phyloP scores from a whole-genome alignment of 2,329 filamentous ascomycete genomes.

The Aureobasidium sp. region DNA sequence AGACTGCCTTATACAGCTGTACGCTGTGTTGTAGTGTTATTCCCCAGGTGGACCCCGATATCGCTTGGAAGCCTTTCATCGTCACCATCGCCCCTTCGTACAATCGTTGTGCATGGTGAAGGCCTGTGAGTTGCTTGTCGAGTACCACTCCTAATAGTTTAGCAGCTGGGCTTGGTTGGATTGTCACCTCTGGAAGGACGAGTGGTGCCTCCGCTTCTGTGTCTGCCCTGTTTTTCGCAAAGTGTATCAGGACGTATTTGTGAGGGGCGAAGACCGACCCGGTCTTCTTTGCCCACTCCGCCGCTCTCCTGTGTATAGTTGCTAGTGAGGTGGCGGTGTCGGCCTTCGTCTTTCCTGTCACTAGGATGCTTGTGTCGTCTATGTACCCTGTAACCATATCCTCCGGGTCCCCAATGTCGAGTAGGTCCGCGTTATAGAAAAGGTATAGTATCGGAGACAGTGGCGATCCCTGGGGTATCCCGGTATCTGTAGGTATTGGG shows the following conservation, averaged over 20 bases:
- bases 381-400: slow-evolving; percentile 20
- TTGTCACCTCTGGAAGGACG: not conserved
- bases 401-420: no score
- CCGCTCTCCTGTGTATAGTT: slow-evolving; percentile 21
- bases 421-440: no score
- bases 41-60: not conserved
- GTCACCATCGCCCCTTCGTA: not conserved
- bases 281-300: slow-evolving; percentile 23
- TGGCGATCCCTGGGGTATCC: slow-evolving; percentile 24
- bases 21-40: not conserved
- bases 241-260: slow-evolving; percentile 28
- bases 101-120: not conserved
- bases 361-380: slow-evolving; percentile 23
- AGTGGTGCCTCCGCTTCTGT: not conserved
- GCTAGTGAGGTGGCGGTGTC: slow-evolving; percentile 11
- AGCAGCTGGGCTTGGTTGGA: not conserved
- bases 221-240: slow-evolving; percentile 18
- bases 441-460: slow-evolving; percentile 17
- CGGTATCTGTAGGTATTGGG: slow-evolving; percentile 20
- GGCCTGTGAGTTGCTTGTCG: not conserved
- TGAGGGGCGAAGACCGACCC: slow-evolving; percentile 25
- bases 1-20: not conserved
- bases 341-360: not conserved
- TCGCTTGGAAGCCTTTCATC: not conserved
- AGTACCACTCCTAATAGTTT: not conserved